Evolutionary conservation across 2,329 filamentous ascomycete genomes (phyloP), one percentile per base, ranked within the genome.

Genomic region (Kalmusia sp.): DNA sequence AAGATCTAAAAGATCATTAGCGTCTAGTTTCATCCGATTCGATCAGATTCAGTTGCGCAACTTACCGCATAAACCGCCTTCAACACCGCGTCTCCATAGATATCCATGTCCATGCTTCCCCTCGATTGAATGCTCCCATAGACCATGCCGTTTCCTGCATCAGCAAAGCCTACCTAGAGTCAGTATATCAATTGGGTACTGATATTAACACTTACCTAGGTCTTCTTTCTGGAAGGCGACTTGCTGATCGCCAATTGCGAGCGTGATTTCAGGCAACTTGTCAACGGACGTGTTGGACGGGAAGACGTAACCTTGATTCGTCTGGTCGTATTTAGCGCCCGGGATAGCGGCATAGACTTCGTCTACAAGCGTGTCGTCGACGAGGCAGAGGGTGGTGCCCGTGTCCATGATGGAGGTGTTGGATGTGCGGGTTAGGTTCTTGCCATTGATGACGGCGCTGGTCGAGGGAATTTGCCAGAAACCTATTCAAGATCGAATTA

Each of bases 321-420:
- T 59, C 9, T 61, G 17, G 63, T 79, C 75, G 65, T 85, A 76
- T 22, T 74, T 59, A 0, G 87, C 77, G 4, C 83, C 82, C 2
- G 69, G 54, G 49, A 89, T 80, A 47, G 82, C 65, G n/a, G 67
- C 67, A 77, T 89, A 90, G 76, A 88, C 89, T 30, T 76, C 79
- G 0, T 74, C 63, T 54, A 84, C 80, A 48, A 87, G 76, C n/a
- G 65, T 57, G 54, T 80, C 73, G 11, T 83, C 82, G 8, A 88
- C 72, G 43, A 88, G 77, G 48, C 87, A 73, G 24, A 90, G 83
- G 0, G 86, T 87, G 34, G 87, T 89, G 34, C 87, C 87, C 1
- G 87, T 90, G 72, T 90, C 87, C 66, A 85, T 84, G 69, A 85
- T 80, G 43, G 76, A 68, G 37, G 72, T 62, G 35, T 75, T 67